A percentile compares a stretch with the other conserved stretches of the same genome.
phyloP scores from a whole-genome alignment of 371 early-diverging fungal species.

The Coemansia linderi region DNA sequence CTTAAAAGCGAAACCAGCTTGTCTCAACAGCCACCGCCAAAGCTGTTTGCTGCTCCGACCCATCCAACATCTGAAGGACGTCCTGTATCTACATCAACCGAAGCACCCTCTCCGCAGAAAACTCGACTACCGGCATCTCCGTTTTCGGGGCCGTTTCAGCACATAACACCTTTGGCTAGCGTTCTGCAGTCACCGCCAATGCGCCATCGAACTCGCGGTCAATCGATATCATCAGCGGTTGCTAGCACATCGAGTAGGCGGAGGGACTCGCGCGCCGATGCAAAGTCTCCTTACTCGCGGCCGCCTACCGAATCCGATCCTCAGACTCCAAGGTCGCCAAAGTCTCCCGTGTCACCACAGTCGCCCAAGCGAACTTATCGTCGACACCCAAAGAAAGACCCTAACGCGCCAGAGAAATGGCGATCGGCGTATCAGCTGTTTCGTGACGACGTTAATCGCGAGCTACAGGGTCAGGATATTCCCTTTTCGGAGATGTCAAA shows the following conservation, averaged over 20 bases:
- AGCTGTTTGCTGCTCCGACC: not conserved
- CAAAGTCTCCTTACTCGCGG: conserved; percentile 33
- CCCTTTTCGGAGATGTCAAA: conserved; percentile 55
- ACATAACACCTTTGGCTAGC: conserved; percentile 5
- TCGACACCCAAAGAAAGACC: conserved; percentile 55
- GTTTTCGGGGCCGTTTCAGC: conserved; percentile 24
- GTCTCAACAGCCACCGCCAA: not conserved
- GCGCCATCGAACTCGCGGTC: conserved; percentile 38
- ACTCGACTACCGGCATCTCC: conserved; percentile 14
- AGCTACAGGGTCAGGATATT: conserved; percentile 47
- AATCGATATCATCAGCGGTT: conserved; percentile 23
- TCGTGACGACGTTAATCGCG: conserved; percentile 54
- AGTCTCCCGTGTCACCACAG: conserved; percentile 16
- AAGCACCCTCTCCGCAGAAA: conserved; percentile 24
- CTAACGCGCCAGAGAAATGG: conserved; percentile 56
- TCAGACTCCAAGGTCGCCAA: not conserved
- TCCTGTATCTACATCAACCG: conserved; percentile 22
- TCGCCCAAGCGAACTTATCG: conserved; percentile 50
- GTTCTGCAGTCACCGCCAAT: conserved; percentile 10
- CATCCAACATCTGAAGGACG: conserved; percentile 2
- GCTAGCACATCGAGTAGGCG: conserved; percentile 22
- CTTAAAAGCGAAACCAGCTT: not conserved
- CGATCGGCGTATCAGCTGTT: conserved; percentile 56
- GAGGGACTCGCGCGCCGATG: conserved; percentile 32
- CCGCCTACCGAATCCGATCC: conserved; percentile 25